Conservation (phyloP, 345 rosid genomes). For the Bruguiera sexangula region DNA sequence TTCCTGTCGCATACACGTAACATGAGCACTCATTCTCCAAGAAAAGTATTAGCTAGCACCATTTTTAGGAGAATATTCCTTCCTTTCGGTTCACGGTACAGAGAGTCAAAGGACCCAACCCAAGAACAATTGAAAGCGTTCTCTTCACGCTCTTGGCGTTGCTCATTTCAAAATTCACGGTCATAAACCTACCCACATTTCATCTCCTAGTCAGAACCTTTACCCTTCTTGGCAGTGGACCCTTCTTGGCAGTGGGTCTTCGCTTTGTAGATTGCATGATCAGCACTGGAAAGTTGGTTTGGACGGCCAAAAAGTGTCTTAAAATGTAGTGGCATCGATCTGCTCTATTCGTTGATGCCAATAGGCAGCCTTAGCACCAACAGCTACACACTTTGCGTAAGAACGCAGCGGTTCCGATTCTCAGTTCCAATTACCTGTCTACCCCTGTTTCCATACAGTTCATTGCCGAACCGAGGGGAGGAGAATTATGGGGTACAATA, state of each 20-base stretch:
- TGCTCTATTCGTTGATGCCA: slow-evolving; percentile 6
- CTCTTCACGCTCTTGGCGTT: no score
- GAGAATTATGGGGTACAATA: slow-evolving; percentile 18
- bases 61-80: no score
- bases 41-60: no score
- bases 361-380: background rate
- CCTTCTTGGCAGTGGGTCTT: background rate
- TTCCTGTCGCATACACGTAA: no score
- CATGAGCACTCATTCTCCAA: no score
- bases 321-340: background rate
- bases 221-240: background rate
- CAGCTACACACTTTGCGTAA: slow-evolving; percentile 38
- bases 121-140: no score
- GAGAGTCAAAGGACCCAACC: no score
- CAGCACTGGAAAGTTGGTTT: slow-evolving; percentile 11
- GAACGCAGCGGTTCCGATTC: slow-evolving; percentile 43
- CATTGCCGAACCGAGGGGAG: background rate
- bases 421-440: slow-evolving; percentile 2
- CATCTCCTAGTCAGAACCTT: no score
- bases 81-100: no score
- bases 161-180: no score
- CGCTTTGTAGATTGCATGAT: background rate
- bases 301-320: slow-evolving; percentile 28
- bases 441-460: background rate
- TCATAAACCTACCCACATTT: no score